Conservation (phyloP, 441 rosid genomes). For the Biscutella laevigata region DNA sequence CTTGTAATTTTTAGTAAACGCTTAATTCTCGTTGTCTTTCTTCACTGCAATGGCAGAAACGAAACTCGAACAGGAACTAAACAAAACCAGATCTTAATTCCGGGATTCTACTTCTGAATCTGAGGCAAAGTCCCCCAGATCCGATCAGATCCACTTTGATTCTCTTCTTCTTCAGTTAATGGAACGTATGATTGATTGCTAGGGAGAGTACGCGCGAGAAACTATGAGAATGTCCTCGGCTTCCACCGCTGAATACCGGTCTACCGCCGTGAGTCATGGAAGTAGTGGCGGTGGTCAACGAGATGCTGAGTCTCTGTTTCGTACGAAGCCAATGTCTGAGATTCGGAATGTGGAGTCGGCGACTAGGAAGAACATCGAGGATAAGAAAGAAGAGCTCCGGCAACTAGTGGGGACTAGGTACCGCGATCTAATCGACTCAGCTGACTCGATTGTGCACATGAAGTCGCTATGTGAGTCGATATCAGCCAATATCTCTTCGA, state of each 20-base stretch:
- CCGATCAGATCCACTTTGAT: conserved; percentile 17
- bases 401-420: conserved; percentile 82
- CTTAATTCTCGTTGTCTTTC: conserved; percentile 23
- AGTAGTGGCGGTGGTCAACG: conserved; percentile 45
- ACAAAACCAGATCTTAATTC: conserved; percentile 21
- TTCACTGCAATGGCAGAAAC: conserved; percentile 22
- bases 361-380: conserved; percentile 70
- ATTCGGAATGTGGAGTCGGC: conserved; percentile 66
- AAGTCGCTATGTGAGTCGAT: conserved; percentile 72
- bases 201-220: conserved; percentile 6
- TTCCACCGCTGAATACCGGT: conserved; percentile 34
- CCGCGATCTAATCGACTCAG: conserved; percentile 91
- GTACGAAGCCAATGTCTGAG: conserved; percentile 61
- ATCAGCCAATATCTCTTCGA: conserved; percentile 51
- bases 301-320: conserved; percentile 83
- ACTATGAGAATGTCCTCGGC: conserved; percentile 39
- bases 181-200: conserved; percentile 13
- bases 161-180: conserved; percentile 9
- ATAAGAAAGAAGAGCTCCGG: conserved; percentile 88
- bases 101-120: conserved; percentile 15
- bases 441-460: conserved; percentile 85
- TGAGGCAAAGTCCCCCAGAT: conserved; percentile 25
- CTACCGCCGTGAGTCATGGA: conserved; percentile 20
- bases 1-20: not conserved
- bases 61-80: not conserved